These are phyloP conservation scores for Mrakia gelida DNA, from an alignment of 768 basidiomycete species.

Conservation along the genomic window DNA sequence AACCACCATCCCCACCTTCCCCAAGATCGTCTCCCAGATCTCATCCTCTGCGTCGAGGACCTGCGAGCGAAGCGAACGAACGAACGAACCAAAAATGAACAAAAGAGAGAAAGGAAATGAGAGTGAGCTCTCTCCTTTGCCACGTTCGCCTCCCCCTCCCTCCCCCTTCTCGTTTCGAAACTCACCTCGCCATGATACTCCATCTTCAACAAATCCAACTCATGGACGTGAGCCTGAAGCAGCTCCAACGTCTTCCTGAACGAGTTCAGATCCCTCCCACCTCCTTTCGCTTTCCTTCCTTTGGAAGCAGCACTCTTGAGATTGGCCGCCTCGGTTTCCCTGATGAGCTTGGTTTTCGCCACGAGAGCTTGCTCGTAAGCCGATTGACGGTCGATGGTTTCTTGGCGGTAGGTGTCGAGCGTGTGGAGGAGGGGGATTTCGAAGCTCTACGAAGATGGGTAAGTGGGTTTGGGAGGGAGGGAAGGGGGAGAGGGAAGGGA, in stretches of 20 bases:
- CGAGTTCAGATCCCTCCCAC: constrained; percentile 69
- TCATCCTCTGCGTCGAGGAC: constrained; percentile 90
- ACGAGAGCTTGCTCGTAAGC: constrained; percentile 62
- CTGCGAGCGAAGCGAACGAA: neutral
- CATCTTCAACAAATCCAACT: constrained; percentile 77
- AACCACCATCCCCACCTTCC: constrained; percentile 79
- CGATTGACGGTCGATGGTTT: constrained; percentile 57
- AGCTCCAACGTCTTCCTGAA: constrained; percentile 8
- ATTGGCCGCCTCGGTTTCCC: constrained; percentile 75
- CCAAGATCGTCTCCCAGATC: constrained; percentile 88
- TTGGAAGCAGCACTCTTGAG: constrained; percentile 52
- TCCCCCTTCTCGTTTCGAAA: neutral
- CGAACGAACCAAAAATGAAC: neutral
- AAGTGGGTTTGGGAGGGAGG: constrained; percentile 38
- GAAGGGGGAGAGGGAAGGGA: no score
- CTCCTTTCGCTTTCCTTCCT: constrained; percentile 36
- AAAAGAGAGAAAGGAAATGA: no score
- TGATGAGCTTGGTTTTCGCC: constrained; percentile 78
- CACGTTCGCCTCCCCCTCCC: no score
- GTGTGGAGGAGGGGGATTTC: constrained; percentile 85
- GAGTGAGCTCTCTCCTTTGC: no score
- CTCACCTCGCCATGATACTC: constrained; percentile 67
- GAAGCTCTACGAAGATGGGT: no score
- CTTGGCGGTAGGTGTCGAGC: constrained; percentile 69
- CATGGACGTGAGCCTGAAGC: constrained; percentile 54